Evolutionary conservation across 177 flowering plant genomes (phyloP).

Genomic region (Tripterygium wilfordii): DNA sequence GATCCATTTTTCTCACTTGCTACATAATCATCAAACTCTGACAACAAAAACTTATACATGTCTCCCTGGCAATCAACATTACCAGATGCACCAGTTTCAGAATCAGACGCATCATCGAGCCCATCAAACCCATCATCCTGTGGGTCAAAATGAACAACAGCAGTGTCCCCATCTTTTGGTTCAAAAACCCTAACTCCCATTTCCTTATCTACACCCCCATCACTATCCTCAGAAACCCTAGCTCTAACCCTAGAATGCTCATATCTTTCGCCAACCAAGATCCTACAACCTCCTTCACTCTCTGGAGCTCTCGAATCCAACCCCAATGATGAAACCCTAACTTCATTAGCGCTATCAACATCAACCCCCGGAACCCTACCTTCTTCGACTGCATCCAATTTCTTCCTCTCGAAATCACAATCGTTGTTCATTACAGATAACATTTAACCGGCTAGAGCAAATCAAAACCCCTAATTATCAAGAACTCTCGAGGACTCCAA

Average conservation of each 20-base stretch:
- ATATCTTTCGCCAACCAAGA: too few relatives aligned
- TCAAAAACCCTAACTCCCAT: constrained; percentile 21
- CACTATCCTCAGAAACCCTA: constrained; percentile 1
- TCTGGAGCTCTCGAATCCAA: constrained; percentile 11
- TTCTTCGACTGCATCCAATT: constrained; percentile 10
- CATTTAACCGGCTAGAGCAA: not conserved
- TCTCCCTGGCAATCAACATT: constrained; percentile 10
- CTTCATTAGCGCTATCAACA: constrained; percentile 11
- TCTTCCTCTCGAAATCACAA: constrained; percentile 9
- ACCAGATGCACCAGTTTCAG: not conserved
- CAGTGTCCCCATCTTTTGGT: constrained; percentile 5
- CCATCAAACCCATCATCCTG: constrained; percentile 1
- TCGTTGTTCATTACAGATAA: constrained; percentile 19
- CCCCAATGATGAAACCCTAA: constrained; percentile 13
- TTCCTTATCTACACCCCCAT: not conserved
- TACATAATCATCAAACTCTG: constrained; percentile 44
- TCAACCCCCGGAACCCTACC: constrained; percentile 13
- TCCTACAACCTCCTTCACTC: too few relatives aligned
- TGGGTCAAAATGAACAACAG: not conserved
- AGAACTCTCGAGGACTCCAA: too few relatives aligned
- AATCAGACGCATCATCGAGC: constrained; percentile 1
- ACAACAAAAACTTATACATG: constrained; percentile 24
- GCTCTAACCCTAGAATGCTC: constrained; percentile 8
- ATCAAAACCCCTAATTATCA: constrained; percentile 11
- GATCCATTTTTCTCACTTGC: constrained; percentile 22